phyloP scores from a whole-genome alignment of 1,284 basidiomycete species.

The Porogramme epimiltina region DNA sequence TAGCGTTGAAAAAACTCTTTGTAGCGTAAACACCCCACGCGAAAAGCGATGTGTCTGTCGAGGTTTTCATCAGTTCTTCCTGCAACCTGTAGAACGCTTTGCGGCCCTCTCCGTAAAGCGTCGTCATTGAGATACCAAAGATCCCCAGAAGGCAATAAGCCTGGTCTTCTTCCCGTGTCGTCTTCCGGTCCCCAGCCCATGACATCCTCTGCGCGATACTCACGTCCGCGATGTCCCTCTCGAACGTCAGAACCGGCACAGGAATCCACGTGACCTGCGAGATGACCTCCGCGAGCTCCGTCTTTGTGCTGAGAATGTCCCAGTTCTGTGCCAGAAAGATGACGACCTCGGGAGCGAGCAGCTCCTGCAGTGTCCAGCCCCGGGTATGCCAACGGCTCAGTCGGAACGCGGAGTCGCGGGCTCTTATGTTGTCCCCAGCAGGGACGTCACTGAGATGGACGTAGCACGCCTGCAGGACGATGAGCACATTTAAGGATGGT shows the following conservation, averaged over 20 bases:
- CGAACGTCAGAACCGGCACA: conserved; percentile 12
- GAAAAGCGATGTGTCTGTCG: no score
- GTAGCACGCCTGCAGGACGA: conserved; percentile 20
- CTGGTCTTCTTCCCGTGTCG: no score
- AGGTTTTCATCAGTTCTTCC: no score
- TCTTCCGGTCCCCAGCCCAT: no score
- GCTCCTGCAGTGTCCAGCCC: conserved; percentile 21
- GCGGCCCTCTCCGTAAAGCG: no score
- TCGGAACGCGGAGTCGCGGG: conserved; percentile 8
- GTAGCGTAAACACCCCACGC: no score
- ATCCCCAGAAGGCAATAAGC: no score
- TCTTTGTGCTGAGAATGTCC: conserved; percentile 11
- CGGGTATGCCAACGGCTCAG: conserved; percentile 14
- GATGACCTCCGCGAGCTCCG: conserved; percentile 12
- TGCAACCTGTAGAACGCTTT: no score
- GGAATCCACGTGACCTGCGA: conserved; percentile 16
- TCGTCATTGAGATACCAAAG: no score
- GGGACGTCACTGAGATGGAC: conserved; percentile 19
- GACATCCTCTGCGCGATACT: background rate
- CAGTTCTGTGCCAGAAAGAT: conserved; percentile 17
- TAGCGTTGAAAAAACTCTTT: no score
- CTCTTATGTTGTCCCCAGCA: conserved; percentile 3
- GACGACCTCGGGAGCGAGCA: conserved; percentile 15
- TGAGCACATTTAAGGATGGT: no score
- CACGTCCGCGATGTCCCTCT: conserved; percentile 11